A percentile compares a stretch with the other conserved stretches of the same genome.
Evolutionary conservation across 768 basidiomycete genomes (phyloP).

Genomic region (Gymnopilus junonius): DNA sequence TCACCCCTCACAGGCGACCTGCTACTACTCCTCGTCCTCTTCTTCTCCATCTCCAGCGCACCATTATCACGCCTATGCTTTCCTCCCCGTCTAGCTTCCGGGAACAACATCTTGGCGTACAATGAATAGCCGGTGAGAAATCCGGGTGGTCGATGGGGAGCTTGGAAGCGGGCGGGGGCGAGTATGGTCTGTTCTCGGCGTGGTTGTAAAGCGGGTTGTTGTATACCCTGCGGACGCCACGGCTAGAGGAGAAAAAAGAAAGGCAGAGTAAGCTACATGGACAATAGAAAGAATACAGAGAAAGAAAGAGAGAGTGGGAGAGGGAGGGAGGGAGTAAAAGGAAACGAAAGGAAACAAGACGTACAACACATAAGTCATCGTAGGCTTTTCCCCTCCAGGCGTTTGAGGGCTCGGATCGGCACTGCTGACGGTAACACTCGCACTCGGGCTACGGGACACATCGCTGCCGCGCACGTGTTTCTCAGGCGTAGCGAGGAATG

Average conservation of each 20-base stretch:
- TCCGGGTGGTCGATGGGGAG: constrained; percentile 69
- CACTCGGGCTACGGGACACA: constrained; percentile 28
- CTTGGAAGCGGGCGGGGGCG: constrained; percentile 50
- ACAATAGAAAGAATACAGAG: constrained; percentile 24
- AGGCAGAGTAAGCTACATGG: constrained; percentile 19
- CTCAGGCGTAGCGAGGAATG: constrained; percentile 58
- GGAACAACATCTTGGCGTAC: constrained; percentile 62
- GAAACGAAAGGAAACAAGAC: constrained; percentile 38
- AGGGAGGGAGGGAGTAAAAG: not conserved
- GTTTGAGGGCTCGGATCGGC: constrained; percentile 35
- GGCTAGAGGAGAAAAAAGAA: constrained; percentile 44
- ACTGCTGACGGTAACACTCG: constrained; percentile 21
- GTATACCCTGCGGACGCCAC: constrained; percentile 65
- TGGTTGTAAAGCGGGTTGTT: constrained; percentile 67
- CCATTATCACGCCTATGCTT: too few relatives aligned
- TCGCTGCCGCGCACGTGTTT: constrained; percentile 24
- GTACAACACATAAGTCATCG: constrained; percentile 75
- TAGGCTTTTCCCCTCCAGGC: constrained; percentile 60
- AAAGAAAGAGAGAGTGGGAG: constrained; percentile 28
- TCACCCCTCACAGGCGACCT: too few relatives aligned
- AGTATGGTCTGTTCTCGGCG: constrained; percentile 41
- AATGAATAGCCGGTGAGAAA: constrained; percentile 59
- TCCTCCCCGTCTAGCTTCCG: constrained; percentile 23
- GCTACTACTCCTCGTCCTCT: too few relatives aligned
- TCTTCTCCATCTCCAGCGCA: too few relatives aligned